Conservation (phyloP, 2,329 filamentous ascomycete species). For the Apiospora saccharicola region DNA sequence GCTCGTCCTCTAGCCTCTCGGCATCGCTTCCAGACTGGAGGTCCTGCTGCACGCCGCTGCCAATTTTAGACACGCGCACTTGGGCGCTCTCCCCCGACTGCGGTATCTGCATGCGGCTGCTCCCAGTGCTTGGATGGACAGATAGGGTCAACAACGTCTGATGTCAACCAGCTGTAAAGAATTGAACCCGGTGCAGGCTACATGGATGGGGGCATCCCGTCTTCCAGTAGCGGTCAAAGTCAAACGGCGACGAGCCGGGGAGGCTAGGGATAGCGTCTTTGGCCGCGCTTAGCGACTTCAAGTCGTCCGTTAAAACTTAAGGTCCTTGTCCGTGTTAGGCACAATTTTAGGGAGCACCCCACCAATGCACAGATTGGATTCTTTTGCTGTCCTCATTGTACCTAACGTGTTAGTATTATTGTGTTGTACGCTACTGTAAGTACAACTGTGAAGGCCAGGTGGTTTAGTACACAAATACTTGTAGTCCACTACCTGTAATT, state of each 20-base stretch:
- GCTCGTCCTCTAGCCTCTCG: conserved; percentile 18
- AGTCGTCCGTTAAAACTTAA: background rate
- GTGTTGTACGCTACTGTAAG: conserved; percentile 14
- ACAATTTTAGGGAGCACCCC: conserved; percentile 13
- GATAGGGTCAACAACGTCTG: background rate
- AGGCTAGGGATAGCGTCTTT: background rate
- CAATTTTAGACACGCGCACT: conserved; percentile 13
- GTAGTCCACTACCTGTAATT: conserved; percentile 17
- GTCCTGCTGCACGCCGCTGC: background rate
- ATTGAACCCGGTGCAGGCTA: background rate
- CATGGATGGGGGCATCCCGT: background rate
- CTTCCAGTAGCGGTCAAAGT: conserved; percentile 7
- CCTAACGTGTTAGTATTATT: background rate
- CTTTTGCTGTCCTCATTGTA: background rate
- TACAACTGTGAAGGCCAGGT: conserved; percentile 11
- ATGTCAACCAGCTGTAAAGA: conserved; percentile 1
- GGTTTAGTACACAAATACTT: background rate
- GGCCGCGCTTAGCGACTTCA: conserved; percentile 13
- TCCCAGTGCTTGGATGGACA: background rate
- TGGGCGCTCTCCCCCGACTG: background rate
- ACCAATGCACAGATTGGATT: conserved; percentile 8
- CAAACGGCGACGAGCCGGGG: background rate
- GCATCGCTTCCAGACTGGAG: conserved; percentile 19
- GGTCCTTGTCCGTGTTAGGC: background rate
- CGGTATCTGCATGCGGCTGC: conserved; percentile 14